Conservation (phyloP, 257 asterid species). For the Scutellaria barbata region DNA sequence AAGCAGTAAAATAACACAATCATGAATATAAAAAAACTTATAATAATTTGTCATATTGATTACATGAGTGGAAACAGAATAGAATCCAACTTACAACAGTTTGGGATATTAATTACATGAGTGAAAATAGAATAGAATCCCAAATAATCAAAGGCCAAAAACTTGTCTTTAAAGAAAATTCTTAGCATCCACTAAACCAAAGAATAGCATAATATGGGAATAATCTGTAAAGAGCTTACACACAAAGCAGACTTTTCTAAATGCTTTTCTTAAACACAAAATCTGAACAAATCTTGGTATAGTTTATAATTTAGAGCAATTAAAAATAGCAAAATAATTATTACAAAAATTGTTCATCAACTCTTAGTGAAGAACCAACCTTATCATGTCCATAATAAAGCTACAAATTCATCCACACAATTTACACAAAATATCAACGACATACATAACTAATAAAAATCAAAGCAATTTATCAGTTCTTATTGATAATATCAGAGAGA, state of each 20-base stretch:
- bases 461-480: not conserved
- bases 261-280: constrained; percentile 11
- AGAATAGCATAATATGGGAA: constrained; percentile 7
- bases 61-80: too few species aligned
- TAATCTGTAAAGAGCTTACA: not conserved
- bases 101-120: not conserved
- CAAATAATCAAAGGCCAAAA: constrained; percentile 9
- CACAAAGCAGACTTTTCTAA: constrained; percentile 25
- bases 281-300: not conserved
- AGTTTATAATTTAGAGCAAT: not conserved
- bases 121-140: not conserved
- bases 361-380: not conserved
- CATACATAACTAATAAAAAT: not conserved
- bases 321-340: not conserved
- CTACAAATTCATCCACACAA: constrained; percentile 18
- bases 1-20: constrained; percentile 2
- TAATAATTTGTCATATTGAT: not conserved
- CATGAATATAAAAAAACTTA: not conserved
- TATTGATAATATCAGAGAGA: not conserved
- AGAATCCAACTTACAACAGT: too few species aligned
- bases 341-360: not conserved
- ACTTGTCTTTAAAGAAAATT: constrained; percentile 3
- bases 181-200: constrained; percentile 19
- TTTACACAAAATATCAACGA: not conserved
- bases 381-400: constrained; percentile 29